Conservation (phyloP, 306 rosid genomes). For the Datisca glomerata region DNA sequence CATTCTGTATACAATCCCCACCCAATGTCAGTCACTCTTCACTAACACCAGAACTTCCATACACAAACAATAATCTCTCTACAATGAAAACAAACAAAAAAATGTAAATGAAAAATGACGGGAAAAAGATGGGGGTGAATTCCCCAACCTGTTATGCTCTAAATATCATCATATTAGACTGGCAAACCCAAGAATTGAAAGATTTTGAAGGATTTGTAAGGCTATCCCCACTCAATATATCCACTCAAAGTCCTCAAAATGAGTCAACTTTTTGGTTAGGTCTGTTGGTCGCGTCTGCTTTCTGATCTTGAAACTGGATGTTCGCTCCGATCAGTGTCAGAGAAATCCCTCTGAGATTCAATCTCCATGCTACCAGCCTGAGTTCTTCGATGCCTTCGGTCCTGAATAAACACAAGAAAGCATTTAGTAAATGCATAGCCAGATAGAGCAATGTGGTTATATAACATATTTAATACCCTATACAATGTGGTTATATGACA, state of each 20-base stretch:
- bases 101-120: not conserved
- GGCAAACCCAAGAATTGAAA: conserved; percentile 33
- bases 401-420: conserved; percentile 34
- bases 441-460: not conserved
- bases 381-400: conserved; percentile 66
- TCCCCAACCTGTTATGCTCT: conserved; percentile 3
- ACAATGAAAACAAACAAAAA: conserved; percentile 20
- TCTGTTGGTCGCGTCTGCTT: conserved; percentile 34
- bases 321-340: conserved; percentile 77
- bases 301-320: conserved; percentile 45
- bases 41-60: conserved; percentile 32
- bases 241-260: conserved; percentile 15
- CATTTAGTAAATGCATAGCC: not conserved
- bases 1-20: conserved; percentile 32
- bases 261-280: conserved; percentile 16
- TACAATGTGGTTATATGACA: too few species aligned
- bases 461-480: too few species aligned
- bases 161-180: conserved; percentile 11
- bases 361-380: conserved; percentile 56
- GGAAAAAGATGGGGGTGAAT: too few species aligned
- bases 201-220: conserved; percentile 17
- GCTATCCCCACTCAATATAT: conserved; percentile 25
- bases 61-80: conserved; percentile 43
- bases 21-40: conserved; percentile 30
- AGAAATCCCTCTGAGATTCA: conserved; percentile 56